phyloP scores from a whole-genome alignment of 345 rosid species.

The Populus alba region DNA sequence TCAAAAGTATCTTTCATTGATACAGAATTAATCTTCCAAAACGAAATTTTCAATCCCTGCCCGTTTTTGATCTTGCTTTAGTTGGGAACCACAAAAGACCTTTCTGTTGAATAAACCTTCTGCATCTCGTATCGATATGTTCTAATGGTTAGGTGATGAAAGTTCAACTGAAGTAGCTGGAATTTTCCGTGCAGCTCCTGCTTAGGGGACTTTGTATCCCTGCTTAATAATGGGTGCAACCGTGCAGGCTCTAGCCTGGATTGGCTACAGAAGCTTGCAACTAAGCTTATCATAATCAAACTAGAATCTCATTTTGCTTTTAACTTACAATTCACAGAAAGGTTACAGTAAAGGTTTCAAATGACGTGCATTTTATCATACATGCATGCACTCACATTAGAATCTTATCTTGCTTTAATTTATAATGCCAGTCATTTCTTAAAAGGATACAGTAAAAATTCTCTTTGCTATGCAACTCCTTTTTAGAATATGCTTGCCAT shows the following conservation, averaged over 20 bases:
- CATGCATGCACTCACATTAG: constrained; percentile 10
- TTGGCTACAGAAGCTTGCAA: background rate
- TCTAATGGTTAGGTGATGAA: background rate
- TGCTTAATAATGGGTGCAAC: background rate
- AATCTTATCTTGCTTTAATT: constrained; percentile 20
- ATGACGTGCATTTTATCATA: background rate
- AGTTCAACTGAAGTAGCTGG: background rate
- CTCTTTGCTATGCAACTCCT: background rate
- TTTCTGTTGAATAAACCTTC: background rate
- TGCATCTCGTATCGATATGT: too few species aligned
- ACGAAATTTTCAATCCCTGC: background rate
- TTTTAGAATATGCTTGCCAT: constrained; percentile 13
- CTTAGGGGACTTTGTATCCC: background rate
- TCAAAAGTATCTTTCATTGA: background rate
- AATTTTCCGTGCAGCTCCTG: background rate
- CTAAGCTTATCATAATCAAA: background rate
- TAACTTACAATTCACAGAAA: background rate
- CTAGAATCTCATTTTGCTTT: constrained; percentile 3
- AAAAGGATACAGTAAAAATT: background rate
- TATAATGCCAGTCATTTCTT: constrained; percentile 16
- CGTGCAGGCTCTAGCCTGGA: background rate
- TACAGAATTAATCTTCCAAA: background rate
- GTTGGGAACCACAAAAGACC: background rate
- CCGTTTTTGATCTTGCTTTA: background rate
- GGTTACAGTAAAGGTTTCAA: background rate